These are phyloP conservation scores for Sporisorium exsertum DNA, from an alignment of 1,284 basidiomycete species.

Conservation along the genomic window DNA sequence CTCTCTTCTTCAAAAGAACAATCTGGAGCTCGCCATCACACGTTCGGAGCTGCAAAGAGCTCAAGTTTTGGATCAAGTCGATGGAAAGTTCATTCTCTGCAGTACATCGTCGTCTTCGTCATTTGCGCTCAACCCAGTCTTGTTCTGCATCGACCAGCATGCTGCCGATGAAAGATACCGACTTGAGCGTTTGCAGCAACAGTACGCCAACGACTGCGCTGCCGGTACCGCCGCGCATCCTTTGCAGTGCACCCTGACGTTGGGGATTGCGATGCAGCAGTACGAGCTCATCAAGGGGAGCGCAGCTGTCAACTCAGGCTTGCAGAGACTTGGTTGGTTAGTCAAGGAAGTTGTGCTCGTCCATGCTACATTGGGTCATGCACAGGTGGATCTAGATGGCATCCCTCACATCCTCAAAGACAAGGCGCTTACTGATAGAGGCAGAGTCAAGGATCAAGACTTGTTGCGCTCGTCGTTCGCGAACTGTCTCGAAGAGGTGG, in stretches of 20 bases:
- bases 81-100: slow-evolving; percentile 88
- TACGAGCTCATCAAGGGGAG: slow-evolving; percentile 7
- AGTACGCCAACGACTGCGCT: slow-evolving; percentile 73
- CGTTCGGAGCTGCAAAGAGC: slow-evolving; percentile 17
- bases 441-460: slow-evolving; percentile 16
- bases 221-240: slow-evolving; percentile 2
- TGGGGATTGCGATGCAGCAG: slow-evolving; percentile 22
- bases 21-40: slow-evolving; percentile 20
- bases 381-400: slow-evolving; percentile 31
- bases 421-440: slow-evolving; percentile 11
- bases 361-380: slow-evolving; percentile 24
- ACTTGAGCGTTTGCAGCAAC: slow-evolving; percentile 82
- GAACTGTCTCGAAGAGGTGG: slow-evolving; percentile 12
- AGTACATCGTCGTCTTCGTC: slow-evolving; percentile 56
- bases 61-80: slow-evolving; percentile 79
- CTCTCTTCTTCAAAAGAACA: no score
- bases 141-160: slow-evolving; percentile 92
- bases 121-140: slow-evolving; percentile 43
- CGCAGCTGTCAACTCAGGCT: neutral
- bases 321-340: slow-evolving; percentile 26
- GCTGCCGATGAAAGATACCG: slow-evolving; percentile 89
- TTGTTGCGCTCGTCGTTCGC: slow-evolving; percentile 12
- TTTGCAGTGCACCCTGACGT: slow-evolving; percentile 6
- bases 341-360: slow-evolving; percentile 13
- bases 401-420: slow-evolving; percentile 30